Evolutionary conservation across 352 stramenopile genomes (phyloP).

Genomic region (Globisporangium nodosum): DNA sequence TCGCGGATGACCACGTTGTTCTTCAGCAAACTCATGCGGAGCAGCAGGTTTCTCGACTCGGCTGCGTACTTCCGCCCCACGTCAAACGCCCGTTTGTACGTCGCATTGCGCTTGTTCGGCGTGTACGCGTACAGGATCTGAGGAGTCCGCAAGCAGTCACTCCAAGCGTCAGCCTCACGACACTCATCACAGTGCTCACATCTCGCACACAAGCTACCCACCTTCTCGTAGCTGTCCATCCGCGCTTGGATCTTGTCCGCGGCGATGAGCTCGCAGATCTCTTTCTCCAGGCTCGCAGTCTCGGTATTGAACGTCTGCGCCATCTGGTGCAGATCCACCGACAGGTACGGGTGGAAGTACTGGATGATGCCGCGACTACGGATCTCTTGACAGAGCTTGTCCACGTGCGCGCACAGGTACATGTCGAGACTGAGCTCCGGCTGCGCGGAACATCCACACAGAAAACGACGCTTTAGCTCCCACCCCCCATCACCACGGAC

Average conservation of each 20-base stretch:
- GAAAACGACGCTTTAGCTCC: too few species aligned
- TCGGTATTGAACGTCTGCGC: conserved; percentile 77
- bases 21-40: conserved; percentile 86
- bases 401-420: conserved; percentile 71
- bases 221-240: conserved; percentile 88
- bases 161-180: too few species aligned
- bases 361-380: conserved; percentile 82
- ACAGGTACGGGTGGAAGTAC: conserved; percentile 87
- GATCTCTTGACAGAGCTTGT: conserved; percentile 75
- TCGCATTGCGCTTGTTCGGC: conserved; percentile 67
- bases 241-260: conserved; percentile 67
- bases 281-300: conserved; percentile 56
- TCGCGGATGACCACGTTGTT: conserved; percentile 81
- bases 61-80: conserved; percentile 77
- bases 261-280: conserved; percentile 75
- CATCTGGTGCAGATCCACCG: conserved; percentile 84
- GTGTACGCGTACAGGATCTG: conserved; percentile 80
- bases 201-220: conserved; percentile 10
- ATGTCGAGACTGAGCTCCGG: conserved; percentile 74
- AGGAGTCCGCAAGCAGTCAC: not conserved
- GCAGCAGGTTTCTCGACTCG: conserved; percentile 74
- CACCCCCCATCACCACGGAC: not conserved
- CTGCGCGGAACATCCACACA: conserved; percentile 11
- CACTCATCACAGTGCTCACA: too few species aligned
- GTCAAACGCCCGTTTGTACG: conserved; percentile 75